Evolutionary conservation across 1,139 yeast genomes (phyloP).

Genomic region (Candida freyschussii): DNA sequence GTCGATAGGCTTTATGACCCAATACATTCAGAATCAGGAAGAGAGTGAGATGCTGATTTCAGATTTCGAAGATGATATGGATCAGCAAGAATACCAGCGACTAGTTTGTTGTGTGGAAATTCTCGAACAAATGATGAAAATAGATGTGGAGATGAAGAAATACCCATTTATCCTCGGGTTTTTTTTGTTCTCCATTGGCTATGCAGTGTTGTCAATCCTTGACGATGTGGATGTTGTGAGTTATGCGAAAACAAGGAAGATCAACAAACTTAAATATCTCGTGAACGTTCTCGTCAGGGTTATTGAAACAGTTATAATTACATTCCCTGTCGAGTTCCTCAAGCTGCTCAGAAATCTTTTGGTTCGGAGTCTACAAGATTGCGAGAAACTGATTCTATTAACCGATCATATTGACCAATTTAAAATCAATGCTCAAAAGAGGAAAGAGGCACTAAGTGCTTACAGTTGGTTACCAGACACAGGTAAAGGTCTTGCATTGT

Average conservation of each 20-base stretch:
- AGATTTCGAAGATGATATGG: slow-evolving; percentile 12
- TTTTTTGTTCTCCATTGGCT: slow-evolving; percentile 23
- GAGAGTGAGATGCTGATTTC: slow-evolving; percentile 7
- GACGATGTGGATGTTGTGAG: slow-evolving; percentile 20
- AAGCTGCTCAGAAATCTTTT: slow-evolving; percentile 23
- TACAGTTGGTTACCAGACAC: slow-evolving; percentile 25
- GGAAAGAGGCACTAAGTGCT: slow-evolving; percentile 23
- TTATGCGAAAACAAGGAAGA: slow-evolving; percentile 14
- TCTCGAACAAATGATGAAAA: slow-evolving; percentile 17
- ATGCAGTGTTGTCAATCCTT: slow-evolving; percentile 22
- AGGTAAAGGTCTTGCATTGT: slow-evolving; percentile 26
- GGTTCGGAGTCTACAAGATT: slow-evolving; percentile 23
- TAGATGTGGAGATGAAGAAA: slow-evolving; percentile 21
- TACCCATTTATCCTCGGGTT: slow-evolving; percentile 24
- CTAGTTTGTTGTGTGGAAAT: slow-evolving; percentile 18
- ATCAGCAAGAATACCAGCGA: slow-evolving; percentile 12
- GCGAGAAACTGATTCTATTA: slow-evolving; percentile 25
- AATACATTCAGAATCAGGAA: slow-evolving; percentile 8
- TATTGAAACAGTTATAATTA: slow-evolving; percentile 22
- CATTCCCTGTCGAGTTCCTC: slow-evolving; percentile 24
- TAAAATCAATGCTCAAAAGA: slow-evolving; percentile 19
- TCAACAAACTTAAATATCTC: slow-evolving; percentile 22
- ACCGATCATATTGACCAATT: slow-evolving; percentile 23
- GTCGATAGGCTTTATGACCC: slow-evolving; percentile 16
- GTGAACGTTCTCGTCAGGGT: slow-evolving; percentile 23